Evolutionary conservation across 352 stramenopile species (phyloP).

Genomic region (Plasmopara muralis): DNA sequence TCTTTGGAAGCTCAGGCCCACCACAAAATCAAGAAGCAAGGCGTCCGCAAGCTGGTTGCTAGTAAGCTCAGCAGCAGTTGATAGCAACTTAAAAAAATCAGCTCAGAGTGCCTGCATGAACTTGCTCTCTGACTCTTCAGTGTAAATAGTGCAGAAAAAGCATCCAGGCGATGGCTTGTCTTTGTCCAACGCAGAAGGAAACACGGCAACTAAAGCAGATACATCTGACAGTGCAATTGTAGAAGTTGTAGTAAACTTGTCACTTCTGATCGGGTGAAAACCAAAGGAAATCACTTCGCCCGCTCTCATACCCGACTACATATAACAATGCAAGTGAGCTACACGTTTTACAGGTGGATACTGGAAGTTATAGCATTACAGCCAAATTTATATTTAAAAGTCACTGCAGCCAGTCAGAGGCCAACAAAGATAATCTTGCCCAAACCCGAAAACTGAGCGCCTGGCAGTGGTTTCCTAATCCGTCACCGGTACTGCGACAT

Average conservation of each 20-base stretch:
- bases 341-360: neutral
- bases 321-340: neutral
- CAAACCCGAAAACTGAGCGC: too few relatives aligned
- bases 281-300: slow-evolving; percentile 75
- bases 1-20: slow-evolving; percentile 92
- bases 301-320: slow-evolving; percentile 33
- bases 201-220: slow-evolving; percentile 37
- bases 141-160: slow-evolving; percentile 63
- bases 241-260: slow-evolving; percentile 17
- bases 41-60: slow-evolving; percentile 95
- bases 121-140: slow-evolving; percentile 85
- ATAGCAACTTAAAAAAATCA: slow-evolving; percentile 97
- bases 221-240: slow-evolving; percentile 42
- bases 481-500: too few relatives aligned
- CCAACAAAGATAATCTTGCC: too few relatives aligned
- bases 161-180: slow-evolving; percentile 69
- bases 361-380: too few relatives aligned
- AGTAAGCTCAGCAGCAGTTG: slow-evolving; percentile 94
- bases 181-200: slow-evolving; percentile 44
- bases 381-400: too few relatives aligned
- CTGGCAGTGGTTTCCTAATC: too few relatives aligned
- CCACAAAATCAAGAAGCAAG: slow-evolving; percentile 93
- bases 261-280: slow-evolving; percentile 39
- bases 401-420: too few relatives aligned
- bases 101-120: slow-evolving; percentile 96